These are phyloP conservation scores for Aspergillus heteromorphus DNA, from an alignment of 495 filamentous ascomycete species.

Conservation along the genomic window DNA sequence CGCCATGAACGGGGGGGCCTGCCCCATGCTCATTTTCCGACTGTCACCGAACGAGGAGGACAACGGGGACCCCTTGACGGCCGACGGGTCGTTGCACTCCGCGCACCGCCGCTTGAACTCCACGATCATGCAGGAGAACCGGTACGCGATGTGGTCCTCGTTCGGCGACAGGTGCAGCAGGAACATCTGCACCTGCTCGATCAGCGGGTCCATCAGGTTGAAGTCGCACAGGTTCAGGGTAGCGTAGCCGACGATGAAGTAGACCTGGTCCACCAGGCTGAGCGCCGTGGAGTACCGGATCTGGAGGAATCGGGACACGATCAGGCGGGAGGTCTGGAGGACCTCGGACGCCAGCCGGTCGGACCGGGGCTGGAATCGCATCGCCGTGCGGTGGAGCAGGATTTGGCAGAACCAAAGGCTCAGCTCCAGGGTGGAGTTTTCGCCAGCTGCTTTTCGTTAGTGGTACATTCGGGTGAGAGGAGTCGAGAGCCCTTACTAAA, in stretches of 20 bases:
- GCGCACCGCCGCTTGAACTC: conserved; percentile 14
- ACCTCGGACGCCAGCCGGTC: conserved; percentile 28
- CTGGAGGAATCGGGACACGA: conserved; percentile 32
- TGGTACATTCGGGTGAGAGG: neutral
- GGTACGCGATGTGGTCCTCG: conserved; percentile 34
- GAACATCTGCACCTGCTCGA: conserved; percentile 34
- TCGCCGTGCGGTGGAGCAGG: conserved; percentile 32
- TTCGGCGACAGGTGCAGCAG: conserved; percentile 34
- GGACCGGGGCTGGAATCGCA: conserved; percentile 23
- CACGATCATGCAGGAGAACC: conserved; percentile 15
- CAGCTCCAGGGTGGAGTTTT: conserved; percentile 30
- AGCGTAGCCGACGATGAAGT: conserved; percentile 37
- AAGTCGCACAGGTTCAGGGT: conserved; percentile 39
- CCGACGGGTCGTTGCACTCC: conserved; percentile 6
- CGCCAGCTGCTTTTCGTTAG: conserved; percentile 23
- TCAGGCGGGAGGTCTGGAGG: conserved; percentile 30
- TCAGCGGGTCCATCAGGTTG: conserved; percentile 30
- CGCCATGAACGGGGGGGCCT: conserved; percentile 7
- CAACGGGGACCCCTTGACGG: conserved; percentile 1
- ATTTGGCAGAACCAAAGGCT: conserved; percentile 38
- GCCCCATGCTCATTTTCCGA: conserved; percentile 10
- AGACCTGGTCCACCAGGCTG: conserved; percentile 33
- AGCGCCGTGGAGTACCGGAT: conserved; percentile 26
- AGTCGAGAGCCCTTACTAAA: conserved; percentile 19
- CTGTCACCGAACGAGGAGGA: conserved; percentile 10